Evolutionary conservation across 495 filamentous ascomycete species (phyloP).

Genomic region (Barbatosphaeria neglecta): DNA sequence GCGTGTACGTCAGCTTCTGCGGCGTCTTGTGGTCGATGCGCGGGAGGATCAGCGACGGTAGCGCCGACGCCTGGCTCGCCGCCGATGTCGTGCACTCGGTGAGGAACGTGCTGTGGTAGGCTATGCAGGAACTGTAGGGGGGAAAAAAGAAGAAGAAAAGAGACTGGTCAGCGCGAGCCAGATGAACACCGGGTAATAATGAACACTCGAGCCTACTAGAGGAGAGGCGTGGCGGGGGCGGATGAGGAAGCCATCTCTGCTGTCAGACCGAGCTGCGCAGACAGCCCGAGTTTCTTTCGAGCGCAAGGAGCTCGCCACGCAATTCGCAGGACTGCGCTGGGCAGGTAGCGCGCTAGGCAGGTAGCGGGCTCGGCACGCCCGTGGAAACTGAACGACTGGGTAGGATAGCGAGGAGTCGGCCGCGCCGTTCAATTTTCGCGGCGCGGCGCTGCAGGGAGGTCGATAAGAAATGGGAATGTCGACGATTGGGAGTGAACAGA

Average conservation of each 20-base stretch:
- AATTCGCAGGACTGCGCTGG: no score
- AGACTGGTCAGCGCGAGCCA: background rate
- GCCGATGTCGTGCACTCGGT: slow-evolving; percentile 79
- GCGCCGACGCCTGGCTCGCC: slow-evolving; percentile 61
- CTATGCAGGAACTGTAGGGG: slow-evolving; percentile 67
- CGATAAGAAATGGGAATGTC: no score
- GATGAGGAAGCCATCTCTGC: slow-evolving; percentile 82
- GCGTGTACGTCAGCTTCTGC: slow-evolving; percentile 88
- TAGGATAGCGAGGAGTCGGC: no score
- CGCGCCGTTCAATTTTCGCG: no score
- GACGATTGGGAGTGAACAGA: no score
- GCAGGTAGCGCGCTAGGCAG: no score
- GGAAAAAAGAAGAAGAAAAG: slow-evolving; percentile 1
- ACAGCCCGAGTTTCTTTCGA: no score
- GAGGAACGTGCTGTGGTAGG: slow-evolving; percentile 82
- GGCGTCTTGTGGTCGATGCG: slow-evolving; percentile 75
- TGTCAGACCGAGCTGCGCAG: no score
- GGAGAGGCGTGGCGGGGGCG: slow-evolving; percentile 56
- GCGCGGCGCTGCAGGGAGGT: no score
- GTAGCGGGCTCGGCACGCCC: no score
- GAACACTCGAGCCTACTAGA: slow-evolving; percentile 51
- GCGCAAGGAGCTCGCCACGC: no score
- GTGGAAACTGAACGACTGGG: no score
- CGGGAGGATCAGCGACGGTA: slow-evolving; percentile 89
- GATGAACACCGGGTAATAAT: background rate